These are phyloP conservation scores for Telfairia occidentalis DNA, from an alignment of 331 rosid genomes.

Conservation along the genomic window DNA sequence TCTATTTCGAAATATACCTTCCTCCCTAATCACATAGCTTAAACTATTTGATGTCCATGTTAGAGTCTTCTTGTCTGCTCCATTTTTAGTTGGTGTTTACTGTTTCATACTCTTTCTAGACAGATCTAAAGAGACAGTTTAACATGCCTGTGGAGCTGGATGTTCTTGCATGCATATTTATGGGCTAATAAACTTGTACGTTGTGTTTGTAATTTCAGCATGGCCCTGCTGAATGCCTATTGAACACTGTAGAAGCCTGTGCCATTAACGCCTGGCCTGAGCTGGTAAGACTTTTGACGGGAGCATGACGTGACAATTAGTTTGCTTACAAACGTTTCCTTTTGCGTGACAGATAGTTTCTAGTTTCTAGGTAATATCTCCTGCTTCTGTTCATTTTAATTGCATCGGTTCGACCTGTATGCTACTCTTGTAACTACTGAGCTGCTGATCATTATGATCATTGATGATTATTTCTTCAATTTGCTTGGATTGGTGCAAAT, in stretches of 20 bases:
- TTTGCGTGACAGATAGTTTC: neutral
- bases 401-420: neutral
- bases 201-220: conserved; percentile 43
- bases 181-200: neutral
- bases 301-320: neutral
- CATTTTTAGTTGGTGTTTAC: neutral
- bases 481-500: neutral
- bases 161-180: neutral
- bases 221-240: conserved; percentile 66
- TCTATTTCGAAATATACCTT: neutral
- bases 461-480: neutral
- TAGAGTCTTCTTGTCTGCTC: neutral
- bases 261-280: conserved; percentile 68
- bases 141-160: neutral
- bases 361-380: neutral
- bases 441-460: neutral
- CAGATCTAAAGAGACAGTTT: neutral
- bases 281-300: conserved; percentile 33
- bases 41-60: neutral
- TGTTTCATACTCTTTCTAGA: neutral
- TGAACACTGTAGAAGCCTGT: conserved; percentile 79
- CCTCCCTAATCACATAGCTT: neutral
- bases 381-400: neutral
- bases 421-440: neutral
- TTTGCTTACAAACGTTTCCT: neutral